Base-by-base conservation (phyloP, 371 early-diverging fungal genomes). In the Mucor velutinosus region DNA sequence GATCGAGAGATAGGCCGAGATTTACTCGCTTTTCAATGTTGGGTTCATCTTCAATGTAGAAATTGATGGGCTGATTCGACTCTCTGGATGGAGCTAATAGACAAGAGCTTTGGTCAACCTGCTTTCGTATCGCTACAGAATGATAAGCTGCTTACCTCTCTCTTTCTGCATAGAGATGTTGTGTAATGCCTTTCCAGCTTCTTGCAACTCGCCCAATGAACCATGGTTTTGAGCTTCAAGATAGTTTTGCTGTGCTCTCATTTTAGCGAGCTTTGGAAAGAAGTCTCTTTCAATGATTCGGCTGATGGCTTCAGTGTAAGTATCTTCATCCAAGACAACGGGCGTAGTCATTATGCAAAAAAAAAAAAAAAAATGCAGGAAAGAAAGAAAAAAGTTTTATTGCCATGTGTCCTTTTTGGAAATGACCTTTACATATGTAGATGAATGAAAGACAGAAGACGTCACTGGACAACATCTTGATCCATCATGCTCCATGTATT, bases 231-330 rank as follows among this genome's bases (percentile, higher is more conserved):
- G 70, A 10, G 87, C 84, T 57, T 78, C 70, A 6, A 72, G 55
- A 30, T 84, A 88, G 27, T 78, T 80, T 47, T 82, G 81, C 63
- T 89, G 82, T n/a, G 85, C 75, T 69, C 82, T 84, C 58, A 95
- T 67, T 53, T 82, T 82, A 23, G 87, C 83, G 17, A 94, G 82
- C 60, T 89, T 83, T 3, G 95, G 95, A 66, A 92, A 95, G 70
- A 92, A 95, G 71, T 95, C 95, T 15, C 95, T 81, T 72, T 94
- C 87, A 53, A 95, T 93, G 66, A 95, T 93, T 55, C 81, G 75
- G 53, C 89, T 87, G 55, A 95, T 84, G 4, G 90, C 90, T 32
- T 89, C 89, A 10, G 91, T 88, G 75, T 95, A 94, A 25, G 79
- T 85, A 61, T 94, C 94, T 77, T 94, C 93, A 64, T 92, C 93